Base-by-base conservation (phyloP, 805 yeast genomes). In the Monosporozyma siamensis region DNA sequence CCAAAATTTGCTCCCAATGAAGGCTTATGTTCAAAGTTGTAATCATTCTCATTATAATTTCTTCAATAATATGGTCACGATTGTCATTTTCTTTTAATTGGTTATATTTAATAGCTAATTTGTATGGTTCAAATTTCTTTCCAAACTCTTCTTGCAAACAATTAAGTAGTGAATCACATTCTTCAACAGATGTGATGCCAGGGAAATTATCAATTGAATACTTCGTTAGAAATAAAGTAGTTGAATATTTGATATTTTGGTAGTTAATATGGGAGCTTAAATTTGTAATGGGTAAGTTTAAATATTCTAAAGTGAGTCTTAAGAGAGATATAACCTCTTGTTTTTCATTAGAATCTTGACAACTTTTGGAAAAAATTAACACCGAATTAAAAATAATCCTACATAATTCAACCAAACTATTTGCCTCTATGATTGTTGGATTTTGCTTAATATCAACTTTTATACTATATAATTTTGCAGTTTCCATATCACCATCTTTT, bases 11-110 rank as follows among this genome's bases (percentile, higher is more conserved):
- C 2, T 57, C 59, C 39, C 58, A 52, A 34, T 56, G 51, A 7
- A 47, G 9, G 1, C 39, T 39, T 0, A 58, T 41, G 4, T 63
- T 50, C 1, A 64, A 54, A 1, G 64, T 49, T 45, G 59, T 55
- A 0, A 68, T 49, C 64, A 67, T 59, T 37, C 60, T 58, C 65
- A 67, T 67, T 1, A 68, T 45, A 1, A 53, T 46, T 17, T 61
- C 63, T 41, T 64, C 64, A 22, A 50, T 42, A 3, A 51, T 43
- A 10, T 46, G 52, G 6, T 43, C 38, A 3, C 42, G 20, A 4
- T 44, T 35, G 1, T 43, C 20, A 2, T 9, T 25, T 4, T 47
- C 42, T n/a, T 46, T 45, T 1, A 44, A 14, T 21, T 45, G 47
- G 12, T 27, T 23, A 6, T 59, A 41, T 20, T 54, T 51, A 3